These are phyloP conservation scores for Carpinus fangiana DNA, from an alignment of 306 rosid genomes.

Conservation along the genomic window DNA sequence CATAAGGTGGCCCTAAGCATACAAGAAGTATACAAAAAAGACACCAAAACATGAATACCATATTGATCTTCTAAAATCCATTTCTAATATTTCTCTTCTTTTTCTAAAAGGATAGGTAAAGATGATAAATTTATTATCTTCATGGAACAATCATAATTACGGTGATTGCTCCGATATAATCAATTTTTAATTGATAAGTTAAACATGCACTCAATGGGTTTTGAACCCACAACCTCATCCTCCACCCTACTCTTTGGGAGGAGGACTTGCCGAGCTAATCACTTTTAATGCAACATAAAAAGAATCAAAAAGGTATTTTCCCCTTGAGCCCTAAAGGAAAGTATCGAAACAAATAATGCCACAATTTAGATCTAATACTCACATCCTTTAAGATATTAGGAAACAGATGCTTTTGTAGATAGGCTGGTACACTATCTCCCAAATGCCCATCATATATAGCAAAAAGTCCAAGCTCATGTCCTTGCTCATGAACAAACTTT, in stretches of 20 bases:
- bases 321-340: constrained; percentile 5
- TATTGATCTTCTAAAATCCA: background rate
- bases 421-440: constrained; percentile 82
- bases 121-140: background rate
- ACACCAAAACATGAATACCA: background rate
- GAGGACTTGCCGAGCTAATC: background rate
- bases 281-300: constrained; percentile 8
- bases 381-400: constrained; percentile 80
- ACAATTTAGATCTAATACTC: constrained; percentile 37
- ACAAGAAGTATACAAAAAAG: no score
- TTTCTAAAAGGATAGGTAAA: background rate
- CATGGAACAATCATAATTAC: background rate
- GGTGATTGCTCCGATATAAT: background rate
- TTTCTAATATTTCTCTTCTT: background rate
- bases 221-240: background rate
- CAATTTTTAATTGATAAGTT: background rate
- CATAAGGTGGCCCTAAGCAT: no score
- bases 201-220: no score
- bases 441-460: constrained; percentile 88
- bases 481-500: constrained; percentile 47
- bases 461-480: constrained; percentile 77
- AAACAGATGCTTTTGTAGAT: constrained; percentile 75
- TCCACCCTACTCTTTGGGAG: background rate
- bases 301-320: constrained; percentile 1
- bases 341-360: constrained; percentile 3